Evolutionary conservation across 2,329 filamentous ascomycete species (phyloP), one percentile per base, ranked within the genome.

Genomic region (Orbilia blumenaviensis): DNA sequence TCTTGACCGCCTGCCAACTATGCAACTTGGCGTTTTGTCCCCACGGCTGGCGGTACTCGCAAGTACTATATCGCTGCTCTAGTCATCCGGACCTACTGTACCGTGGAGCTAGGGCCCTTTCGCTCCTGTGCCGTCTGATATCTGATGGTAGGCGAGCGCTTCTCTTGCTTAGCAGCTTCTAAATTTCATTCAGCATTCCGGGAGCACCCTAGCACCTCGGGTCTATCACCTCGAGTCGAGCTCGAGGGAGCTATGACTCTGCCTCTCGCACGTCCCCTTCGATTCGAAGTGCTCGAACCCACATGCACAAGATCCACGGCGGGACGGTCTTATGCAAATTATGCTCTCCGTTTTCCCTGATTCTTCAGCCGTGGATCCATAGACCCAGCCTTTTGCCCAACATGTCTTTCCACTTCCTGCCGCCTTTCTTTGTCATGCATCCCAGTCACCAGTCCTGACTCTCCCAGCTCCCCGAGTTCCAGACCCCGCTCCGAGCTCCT

Each of bases 231-330:
- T 72, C 67, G 67, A 72, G 27, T 72, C 67, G 67, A 72, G 48
- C 18, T 36, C 14, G 32, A 18, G 14, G 25, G 58, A 16, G 9
- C 27, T 44, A 23, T 50, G 41, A 44, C 44, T 66, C 63, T 48
- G n/a, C 41, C 14, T n/a, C 48, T 66, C 38, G 27, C 38, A 27
- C 48, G 21, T 62, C 58, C n/a, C 8, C 32, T 42, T 72, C 67
- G 67, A 72, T 58, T 72, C 60, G 67, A 72, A 46, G 50, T 60
- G 67, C 60, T 64, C 67, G 60, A 64, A 34, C 67, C 48, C 67
- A 72, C 66, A 64, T 72, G 58, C 67, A 52, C 58, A 48, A 23
- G 25, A 52, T 58, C 48, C 58, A 72, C 60, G 67, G 67, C 67
- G 67, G 38, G 64, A 72, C 67, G 67, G 60, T 32, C 58, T 58